Percentiles rank a stretch among this genome's conserved stretches.
Conservation (phyloP, 441 rosid genomes). For the Jatropha multifida region DNA sequence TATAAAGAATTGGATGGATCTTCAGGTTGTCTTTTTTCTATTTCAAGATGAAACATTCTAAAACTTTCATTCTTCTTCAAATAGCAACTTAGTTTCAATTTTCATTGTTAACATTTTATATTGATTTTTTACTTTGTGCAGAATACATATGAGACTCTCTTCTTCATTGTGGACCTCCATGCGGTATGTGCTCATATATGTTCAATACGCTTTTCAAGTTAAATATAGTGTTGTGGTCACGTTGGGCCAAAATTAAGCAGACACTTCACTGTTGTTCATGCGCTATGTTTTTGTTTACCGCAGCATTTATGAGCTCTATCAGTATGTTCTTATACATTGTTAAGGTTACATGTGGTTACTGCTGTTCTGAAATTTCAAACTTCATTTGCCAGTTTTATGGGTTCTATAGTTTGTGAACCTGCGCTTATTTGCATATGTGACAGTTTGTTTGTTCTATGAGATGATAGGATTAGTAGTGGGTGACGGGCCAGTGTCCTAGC, state of each 20-base stretch:
- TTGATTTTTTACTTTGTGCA: conserved; percentile 37
- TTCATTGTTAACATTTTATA: background rate
- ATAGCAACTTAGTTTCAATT: background rate
- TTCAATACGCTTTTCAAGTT: background rate
- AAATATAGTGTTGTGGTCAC: background rate
- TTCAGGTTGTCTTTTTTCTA: conserved; percentile 52
- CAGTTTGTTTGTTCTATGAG: background rate
- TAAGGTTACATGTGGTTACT: background rate
- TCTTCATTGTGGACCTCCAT: conserved; percentile 83
- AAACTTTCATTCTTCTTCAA: background rate
- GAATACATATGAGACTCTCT: conserved; percentile 81
- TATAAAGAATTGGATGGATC: conserved; percentile 78
- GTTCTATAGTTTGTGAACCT: background rate
- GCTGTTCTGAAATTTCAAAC: background rate
- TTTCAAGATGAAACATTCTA: background rate
- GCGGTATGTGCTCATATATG: conserved; percentile 48
- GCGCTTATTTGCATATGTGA: background rate
- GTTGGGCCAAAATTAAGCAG: background rate
- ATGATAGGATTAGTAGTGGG: background rate
- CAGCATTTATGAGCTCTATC: background rate
- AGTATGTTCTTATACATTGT: background rate
- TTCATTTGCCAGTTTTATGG: background rate
- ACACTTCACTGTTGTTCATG: background rate
- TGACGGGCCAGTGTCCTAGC: background rate
- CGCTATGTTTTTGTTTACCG: background rate